phyloP scores from a whole-genome alignment of 345 rosid genomes.

The Iberis pinnata region DNA sequence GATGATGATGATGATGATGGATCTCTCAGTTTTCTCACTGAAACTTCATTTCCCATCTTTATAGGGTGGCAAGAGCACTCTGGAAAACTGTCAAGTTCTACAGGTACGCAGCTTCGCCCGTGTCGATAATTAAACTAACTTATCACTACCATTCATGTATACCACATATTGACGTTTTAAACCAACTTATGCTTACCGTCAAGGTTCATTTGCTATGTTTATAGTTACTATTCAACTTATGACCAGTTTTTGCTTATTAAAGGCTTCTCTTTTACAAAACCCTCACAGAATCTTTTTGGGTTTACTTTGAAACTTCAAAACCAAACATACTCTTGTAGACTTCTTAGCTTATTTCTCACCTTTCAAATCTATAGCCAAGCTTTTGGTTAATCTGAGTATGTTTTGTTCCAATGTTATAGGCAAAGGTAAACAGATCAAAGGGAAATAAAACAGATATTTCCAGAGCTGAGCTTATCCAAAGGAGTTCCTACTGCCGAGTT shows the following conservation, averaged over 20 bases:
- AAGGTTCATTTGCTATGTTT: neutral
- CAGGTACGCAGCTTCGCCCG: conserved; percentile 44
- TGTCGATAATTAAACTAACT: neutral
- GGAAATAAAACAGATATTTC: conserved; percentile 79
- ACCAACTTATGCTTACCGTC: neutral
- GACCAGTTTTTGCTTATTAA: neutral
- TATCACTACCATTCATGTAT: neutral
- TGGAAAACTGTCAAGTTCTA: conserved; percentile 91
- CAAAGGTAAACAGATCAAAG: conserved; percentile 80
- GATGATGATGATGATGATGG: no score
- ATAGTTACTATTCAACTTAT: neutral
- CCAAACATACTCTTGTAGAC: neutral
- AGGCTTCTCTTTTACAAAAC: neutral
- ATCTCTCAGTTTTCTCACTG: no score
- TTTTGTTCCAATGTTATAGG: conserved; percentile 34
- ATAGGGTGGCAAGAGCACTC: conserved; percentile 93
- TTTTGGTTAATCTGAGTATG: neutral
- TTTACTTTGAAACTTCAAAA: neutral
- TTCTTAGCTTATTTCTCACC: neutral
- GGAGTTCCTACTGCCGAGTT: conserved; percentile 85
- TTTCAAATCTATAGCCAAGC: neutral
- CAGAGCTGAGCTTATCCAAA: conserved; percentile 71
- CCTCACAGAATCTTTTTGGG: neutral
- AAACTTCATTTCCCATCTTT: neutral
- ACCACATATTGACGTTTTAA: neutral